Conservation (phyloP, 2,329 filamentous ascomycete species). For the Cylindrodendrum hubeiense region DNA sequence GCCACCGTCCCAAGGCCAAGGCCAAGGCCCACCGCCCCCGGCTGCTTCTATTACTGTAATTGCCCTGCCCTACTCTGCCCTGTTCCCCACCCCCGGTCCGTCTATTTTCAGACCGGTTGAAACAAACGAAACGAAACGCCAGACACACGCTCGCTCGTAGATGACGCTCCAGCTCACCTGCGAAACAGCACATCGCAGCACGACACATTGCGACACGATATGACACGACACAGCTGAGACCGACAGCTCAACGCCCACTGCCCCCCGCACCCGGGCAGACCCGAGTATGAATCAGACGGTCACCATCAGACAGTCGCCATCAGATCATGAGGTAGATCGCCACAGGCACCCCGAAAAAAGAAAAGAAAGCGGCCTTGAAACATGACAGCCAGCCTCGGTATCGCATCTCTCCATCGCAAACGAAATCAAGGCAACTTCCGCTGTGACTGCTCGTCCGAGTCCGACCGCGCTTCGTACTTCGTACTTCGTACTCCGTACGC, state of each 20-base stretch:
- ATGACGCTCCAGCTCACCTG: neutral
- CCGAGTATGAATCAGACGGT: neutral
- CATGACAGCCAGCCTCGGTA: neutral
- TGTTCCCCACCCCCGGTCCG: neutral
- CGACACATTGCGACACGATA: neutral
- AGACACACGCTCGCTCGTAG: neutral
- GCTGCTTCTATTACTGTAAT: slow-evolving; percentile 15
- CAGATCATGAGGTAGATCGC: neutral
- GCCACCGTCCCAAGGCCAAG: neutral
- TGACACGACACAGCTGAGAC: neutral
- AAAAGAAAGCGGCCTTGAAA: neutral
- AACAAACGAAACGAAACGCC: slow-evolving; percentile 17
- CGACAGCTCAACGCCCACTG: neutral
- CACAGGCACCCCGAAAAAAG: neutral
- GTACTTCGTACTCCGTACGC: neutral
- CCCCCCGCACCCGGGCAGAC: slow-evolving; percentile 1
- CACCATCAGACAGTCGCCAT: neutral
- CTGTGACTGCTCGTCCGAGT: neutral
- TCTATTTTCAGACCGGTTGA: slow-evolving; percentile 25
- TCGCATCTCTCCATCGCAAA: no score
- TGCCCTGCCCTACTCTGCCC: neutral
- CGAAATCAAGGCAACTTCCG: neutral
- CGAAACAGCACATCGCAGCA: neutral
- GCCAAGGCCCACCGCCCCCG: neutral
- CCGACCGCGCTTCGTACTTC: neutral